Evolutionary conservation across 139 green algal species (phyloP), one percentile per base, ranked within the genome.

Genomic region (Desmodesmus armatus): DNA sequence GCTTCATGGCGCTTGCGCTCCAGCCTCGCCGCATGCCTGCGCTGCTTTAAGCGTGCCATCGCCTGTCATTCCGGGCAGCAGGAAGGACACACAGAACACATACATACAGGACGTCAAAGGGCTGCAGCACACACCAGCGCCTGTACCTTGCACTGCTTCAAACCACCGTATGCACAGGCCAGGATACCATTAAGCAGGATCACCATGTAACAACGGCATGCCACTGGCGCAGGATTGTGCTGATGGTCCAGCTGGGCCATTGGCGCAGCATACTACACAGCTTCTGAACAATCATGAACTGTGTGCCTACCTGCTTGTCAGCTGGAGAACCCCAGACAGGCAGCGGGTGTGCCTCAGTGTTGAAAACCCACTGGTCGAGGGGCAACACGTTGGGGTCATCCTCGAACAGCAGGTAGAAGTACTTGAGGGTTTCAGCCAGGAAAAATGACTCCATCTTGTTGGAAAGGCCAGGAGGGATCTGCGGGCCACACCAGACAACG

Each of bases 381-480:
- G 94, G 91, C 33, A 97, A 82, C 47, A 91, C 86, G 27, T 87
- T 87, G 17, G 89, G 87, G 62, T 95, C 90, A 40, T 95, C 94
- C 0, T 78, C 88, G 73, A 98, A 97, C 21, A 96, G 85, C 39
- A 98, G 88, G 80, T 92, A 95, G 17, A 98, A 89, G 85, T 98
- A 98, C 87, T 98, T 98, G 17, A 98, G 88, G 0, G 94, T 96
- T 82, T 98, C 95, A 2, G 95, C 92, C 67, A 97, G 84, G 72
- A 89, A 98, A 84, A 98, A 98, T 4, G 86, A 93, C 88, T 98
- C 95, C 93, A 96, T 96, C 88, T 96, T 96, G 89, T 97, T 67
- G 31, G 58, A 81, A 11, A 85, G 69, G 0, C 9, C 21, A 0
- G 91, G 90, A 31, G 93, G 92, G 40, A 96, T 85, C 72, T 86